Base-by-base conservation (phyloP, 441 rosid genomes). In the Pelargonium citronellum region DNA sequence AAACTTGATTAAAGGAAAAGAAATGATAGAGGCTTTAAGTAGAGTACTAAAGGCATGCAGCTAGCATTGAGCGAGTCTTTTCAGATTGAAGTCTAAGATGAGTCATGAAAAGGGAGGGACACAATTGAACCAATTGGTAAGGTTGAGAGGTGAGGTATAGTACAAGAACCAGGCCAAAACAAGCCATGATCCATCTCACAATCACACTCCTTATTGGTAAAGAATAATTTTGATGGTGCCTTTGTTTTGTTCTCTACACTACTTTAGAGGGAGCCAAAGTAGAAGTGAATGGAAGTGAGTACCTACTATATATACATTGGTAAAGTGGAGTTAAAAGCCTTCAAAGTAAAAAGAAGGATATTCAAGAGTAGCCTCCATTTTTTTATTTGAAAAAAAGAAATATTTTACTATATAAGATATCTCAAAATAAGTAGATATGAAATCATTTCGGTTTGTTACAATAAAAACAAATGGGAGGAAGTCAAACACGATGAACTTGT, bases 251-350 rank as follows among this genome's bases (percentile, higher is more conserved):
- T 57, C 13, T 57, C 63, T 17, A 57, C 1, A 57, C 12, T 57
- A 57, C 62, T 16, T 57, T 57, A 57, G 17, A 55, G 61, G 61
- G 7, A 55, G 61, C 61, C 17, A 55, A 47, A 55, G 61, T 15
- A 55, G 22, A 55, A 55, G 15, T 53, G 4, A 53, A 16, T 57
- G 62, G 12, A 57, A 57, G 2, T 16, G 19, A 10, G 62, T 57
- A 16, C 24, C 62, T 19, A n/a, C 62, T 57, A 20, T 57, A 57
- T 57, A 57, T 57, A 57, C 62, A 17, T 17, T 57, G 62, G 62
- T 16, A 57, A 57, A 16, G 27, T 57, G 7, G 27, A 57, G 62
- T 17, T 57, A 57, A 57, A 57, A 24, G 11, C 62, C 62, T 24
- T 24, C 17, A 57, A 49, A 57, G 9, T 5, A 0, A 57, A 16